A percentile compares a stretch with the other conserved stretches of the same genome.
Evolutionary conservation across 164 flowering plant species (phyloP).

Genomic region (Liriodendron chinense): DNA sequence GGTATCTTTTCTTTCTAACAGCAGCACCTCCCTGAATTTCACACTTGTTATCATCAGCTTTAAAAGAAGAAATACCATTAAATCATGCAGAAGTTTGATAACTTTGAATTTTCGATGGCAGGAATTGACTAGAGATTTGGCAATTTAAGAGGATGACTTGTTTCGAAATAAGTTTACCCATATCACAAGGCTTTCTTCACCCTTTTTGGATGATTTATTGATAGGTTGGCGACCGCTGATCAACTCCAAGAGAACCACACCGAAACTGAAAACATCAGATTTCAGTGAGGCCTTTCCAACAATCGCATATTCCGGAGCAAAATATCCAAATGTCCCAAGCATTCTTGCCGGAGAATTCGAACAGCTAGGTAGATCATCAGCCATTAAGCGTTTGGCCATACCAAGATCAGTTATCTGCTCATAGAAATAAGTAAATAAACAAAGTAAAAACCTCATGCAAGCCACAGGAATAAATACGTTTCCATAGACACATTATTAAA

Average conservation of each 20-base stretch:
- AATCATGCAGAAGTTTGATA: no score
- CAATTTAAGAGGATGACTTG: not conserved
- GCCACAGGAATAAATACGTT: not conserved
- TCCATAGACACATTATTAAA: not conserved
- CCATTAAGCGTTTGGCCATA: constrained; percentile 74
- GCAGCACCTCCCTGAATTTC: no score
- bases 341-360: constrained; percentile 90
- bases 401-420: constrained; percentile 97
- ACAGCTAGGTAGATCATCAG: constrained; percentile 74
- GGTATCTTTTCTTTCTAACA: no score
- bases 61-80: no score
- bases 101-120: no score
- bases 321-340: constrained; percentile 97
- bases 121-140: not conserved
- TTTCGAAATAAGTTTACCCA: constrained; percentile 53
- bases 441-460: not conserved
- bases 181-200: constrained; percentile 88
- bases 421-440: not conserved
- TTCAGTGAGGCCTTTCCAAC: constrained; percentile 80
- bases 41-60: no score
- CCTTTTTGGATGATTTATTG: constrained; percentile 47
- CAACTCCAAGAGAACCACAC: constrained; percentile 95
- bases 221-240: constrained; percentile 87
- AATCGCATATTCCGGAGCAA: constrained; percentile 96
- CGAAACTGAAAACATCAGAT: constrained; percentile 98